These are phyloP conservation scores for Elasticomyces elasticus DNA, from an alignment of 495 filamentous ascomycete genomes.

Conservation along the genomic window DNA sequence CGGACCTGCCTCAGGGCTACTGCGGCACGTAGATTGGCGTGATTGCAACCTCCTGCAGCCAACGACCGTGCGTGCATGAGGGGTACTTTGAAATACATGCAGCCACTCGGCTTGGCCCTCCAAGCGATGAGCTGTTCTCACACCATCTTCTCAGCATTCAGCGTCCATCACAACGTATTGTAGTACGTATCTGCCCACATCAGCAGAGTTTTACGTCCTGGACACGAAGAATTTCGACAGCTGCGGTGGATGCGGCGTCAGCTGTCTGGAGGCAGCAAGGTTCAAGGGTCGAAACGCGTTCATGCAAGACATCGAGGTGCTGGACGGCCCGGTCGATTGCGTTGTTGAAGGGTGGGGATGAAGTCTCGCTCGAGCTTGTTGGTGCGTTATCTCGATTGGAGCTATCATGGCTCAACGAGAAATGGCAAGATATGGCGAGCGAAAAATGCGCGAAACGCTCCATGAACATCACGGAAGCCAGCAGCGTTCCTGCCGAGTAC, in stretches of 20 bases:
- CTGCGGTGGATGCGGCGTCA: not conserved
- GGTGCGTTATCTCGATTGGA: too few relatives aligned
- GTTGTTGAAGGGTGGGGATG: not conserved
- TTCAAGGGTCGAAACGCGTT: not conserved
- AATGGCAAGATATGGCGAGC: too few relatives aligned
- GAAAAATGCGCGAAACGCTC: too few relatives aligned
- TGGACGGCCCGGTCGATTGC: slow-evolving; percentile 2
- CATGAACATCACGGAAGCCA: too few relatives aligned
- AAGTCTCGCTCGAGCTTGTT: too few relatives aligned
- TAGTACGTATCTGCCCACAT: not conserved
- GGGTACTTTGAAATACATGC: not conserved
- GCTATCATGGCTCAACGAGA: too few relatives aligned
- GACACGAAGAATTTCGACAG: not conserved
- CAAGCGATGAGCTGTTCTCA: not conserved
- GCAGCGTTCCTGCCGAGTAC: too few relatives aligned
- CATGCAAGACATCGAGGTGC: not conserved
- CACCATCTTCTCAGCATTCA: too few relatives aligned
- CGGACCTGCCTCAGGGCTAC: not conserved
- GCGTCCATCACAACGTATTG: not conserved
- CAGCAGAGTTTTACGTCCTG: not conserved
- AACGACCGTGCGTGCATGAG: not conserved
- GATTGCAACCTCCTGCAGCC: not conserved
- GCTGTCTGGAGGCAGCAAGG: not conserved
- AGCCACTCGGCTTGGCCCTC: not conserved
- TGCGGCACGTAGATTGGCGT: not conserved